phyloP scores from a whole-genome alignment of 2,329 filamentous ascomycete species.

The Neodidymelliopsis sp. region DNA sequence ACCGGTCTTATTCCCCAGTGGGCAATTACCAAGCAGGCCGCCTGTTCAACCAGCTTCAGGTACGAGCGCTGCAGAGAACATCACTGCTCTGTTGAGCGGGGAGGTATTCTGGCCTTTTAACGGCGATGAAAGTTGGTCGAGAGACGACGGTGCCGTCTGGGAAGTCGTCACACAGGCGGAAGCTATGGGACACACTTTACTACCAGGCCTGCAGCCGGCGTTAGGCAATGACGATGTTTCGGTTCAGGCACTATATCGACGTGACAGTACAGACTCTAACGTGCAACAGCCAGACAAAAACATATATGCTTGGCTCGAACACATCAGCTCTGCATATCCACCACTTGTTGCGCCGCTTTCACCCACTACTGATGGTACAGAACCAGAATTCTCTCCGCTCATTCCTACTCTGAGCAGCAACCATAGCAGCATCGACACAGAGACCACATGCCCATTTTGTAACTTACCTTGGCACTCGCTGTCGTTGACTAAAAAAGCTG shows the following conservation, averaged over 20 bases:
- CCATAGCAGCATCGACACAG: neutral
- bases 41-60: constrained; percentile 18
- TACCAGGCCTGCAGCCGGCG: too few species aligned
- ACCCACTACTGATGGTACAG: neutral
- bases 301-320: neutral
- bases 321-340: neutral
- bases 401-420: neutral
- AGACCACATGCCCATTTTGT: constrained; percentile 1
- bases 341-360: neutral
- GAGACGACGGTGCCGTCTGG: constrained; percentile 35
- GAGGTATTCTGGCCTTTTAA: constrained; percentile 14
- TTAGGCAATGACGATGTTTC: neutral
- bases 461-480: neutral
- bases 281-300: neutral
- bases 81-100: constrained; percentile 15
- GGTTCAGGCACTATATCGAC: neutral
- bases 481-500: neutral
- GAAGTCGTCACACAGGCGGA: constrained; percentile 16
- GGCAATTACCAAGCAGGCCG: constrained; percentile 29
- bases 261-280: neutral
- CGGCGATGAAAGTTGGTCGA: constrained; percentile 38
- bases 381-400: neutral
- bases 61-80: constrained; percentile 32
- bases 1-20: constrained; percentile 26
- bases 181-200: too few species aligned